Percentiles rank a stretch among this genome's conserved stretches.
These are phyloP conservation scores for Furculomyces boomerangus DNA, from an alignment of 371 early-diverging fungal genomes.

Conservation along the genomic window DNA sequence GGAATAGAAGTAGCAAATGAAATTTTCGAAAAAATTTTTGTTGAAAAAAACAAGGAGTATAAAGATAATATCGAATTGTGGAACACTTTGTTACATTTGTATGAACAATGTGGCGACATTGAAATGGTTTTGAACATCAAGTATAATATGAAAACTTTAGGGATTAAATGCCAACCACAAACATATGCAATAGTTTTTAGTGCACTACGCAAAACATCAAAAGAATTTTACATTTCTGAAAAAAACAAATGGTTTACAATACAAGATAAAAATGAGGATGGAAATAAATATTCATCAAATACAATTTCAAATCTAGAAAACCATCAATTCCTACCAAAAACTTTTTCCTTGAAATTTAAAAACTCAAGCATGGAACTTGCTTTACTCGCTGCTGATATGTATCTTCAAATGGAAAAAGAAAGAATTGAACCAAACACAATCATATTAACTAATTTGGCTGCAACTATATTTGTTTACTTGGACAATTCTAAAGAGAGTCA, in stretches of 20 bases:
- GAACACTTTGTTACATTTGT: not conserved
- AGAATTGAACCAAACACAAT: not conserved
- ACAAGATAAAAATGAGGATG: not conserved
- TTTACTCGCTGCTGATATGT: not conserved
- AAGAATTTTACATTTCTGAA: not conserved
- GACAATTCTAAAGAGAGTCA: not conserved
- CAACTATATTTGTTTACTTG: not conserved
- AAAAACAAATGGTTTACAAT: not conserved
- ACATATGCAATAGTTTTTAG: not conserved
- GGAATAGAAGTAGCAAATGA: not conserved
- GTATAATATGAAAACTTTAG: not conserved
- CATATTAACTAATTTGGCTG: not conserved
- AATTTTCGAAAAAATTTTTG: not conserved
- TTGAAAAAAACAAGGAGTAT: not conserved
- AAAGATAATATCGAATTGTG: not conserved
- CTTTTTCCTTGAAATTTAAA: not conserved
- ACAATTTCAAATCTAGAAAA: not conserved
- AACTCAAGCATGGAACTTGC: not conserved
- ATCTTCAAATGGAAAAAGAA: not conserved
- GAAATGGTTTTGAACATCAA: not conserved
- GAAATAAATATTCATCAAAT: not conserved
- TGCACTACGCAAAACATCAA: not conserved
- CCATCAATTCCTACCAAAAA: not conserved
- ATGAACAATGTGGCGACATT: not conserved
- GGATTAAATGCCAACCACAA: not conserved